Evolutionary conservation across 2,329 filamentous ascomycete species (phyloP).

Genomic region (Xylariaceae sp.): DNA sequence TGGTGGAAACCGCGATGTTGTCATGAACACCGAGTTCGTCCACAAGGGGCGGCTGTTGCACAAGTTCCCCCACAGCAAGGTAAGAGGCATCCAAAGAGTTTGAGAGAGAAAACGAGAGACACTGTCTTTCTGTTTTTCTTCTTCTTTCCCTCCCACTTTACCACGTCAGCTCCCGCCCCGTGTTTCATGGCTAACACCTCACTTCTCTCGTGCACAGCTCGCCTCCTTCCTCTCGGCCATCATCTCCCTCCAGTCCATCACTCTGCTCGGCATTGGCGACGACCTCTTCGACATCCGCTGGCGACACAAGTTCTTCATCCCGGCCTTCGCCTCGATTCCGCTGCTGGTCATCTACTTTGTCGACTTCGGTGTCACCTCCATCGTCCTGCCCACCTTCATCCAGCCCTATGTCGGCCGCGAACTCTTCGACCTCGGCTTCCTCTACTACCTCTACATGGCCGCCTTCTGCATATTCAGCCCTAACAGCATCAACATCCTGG

Average conservation of each 20-base stretch:
- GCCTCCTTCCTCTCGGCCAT: conserved; percentile 93
- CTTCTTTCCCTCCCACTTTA: no score
- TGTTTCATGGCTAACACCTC: background rate
- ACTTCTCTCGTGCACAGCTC: conserved; percentile 51
- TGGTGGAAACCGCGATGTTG: conserved; percentile 84
- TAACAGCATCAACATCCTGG: conserved; percentile 99
- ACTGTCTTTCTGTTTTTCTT: no score
- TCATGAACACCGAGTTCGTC: conserved; percentile 67
- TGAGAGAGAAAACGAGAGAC: no score
- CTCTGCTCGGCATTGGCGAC: conserved; percentile 88
- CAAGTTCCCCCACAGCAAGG: conserved; percentile 91
- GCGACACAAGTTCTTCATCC: conserved; percentile 98
- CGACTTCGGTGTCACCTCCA: conserved; percentile 94
- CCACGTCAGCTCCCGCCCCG: background rate
- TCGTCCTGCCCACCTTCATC: conserved; percentile 84
- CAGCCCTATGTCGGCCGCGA: conserved; percentile 75
- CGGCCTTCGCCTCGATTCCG: conserved; percentile 86
- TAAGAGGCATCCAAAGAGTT: conserved; percentile 31
- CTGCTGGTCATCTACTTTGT: conserved; percentile 97
- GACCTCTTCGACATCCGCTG: conserved; percentile 97
- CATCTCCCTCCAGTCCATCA: conserved; percentile 84
- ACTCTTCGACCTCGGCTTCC: conserved; percentile 73
- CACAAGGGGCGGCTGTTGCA: conserved; percentile 84
- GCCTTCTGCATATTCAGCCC: conserved; percentile 95
- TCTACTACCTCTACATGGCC: conserved; percentile 98